Conservation (phyloP, 2,329 filamentous ascomycete genomes). For the Trichoderma lentiforme region DNA sequence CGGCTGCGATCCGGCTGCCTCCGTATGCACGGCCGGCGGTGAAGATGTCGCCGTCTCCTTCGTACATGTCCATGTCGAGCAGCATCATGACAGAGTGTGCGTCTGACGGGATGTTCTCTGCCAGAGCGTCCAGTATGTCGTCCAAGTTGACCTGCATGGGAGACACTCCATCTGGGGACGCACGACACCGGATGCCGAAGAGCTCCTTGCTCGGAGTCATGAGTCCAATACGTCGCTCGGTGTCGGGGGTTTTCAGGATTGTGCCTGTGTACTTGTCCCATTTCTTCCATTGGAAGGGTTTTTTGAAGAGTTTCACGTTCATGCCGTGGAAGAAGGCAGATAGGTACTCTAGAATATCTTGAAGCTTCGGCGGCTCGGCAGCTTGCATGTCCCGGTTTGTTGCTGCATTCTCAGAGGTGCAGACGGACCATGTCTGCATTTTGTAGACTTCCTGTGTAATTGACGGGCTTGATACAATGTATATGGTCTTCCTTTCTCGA, state of each 20-base stretch:
- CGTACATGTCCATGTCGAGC: constrained; percentile 61
- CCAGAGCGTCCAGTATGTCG: constrained; percentile 57
- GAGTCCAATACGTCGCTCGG: constrained; percentile 44
- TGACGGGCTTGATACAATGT: constrained; percentile 47
- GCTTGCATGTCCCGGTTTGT: constrained; percentile 25
- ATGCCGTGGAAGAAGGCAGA: constrained; percentile 53
- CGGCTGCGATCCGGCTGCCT: constrained; percentile 57
- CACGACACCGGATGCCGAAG: constrained; percentile 51
- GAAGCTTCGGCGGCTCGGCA: constrained; percentile 24
- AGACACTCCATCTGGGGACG: constrained; percentile 46
- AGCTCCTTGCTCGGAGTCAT: constrained; percentile 29
- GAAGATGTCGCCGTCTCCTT: constrained; percentile 64
- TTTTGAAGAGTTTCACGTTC: constrained; percentile 42
- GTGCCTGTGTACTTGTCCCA: constrained; percentile 40
- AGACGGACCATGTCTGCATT: constrained; percentile 42
- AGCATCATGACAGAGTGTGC: constrained; percentile 58
- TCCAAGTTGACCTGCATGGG: constrained; percentile 54
- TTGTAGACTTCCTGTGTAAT: constrained; percentile 35
- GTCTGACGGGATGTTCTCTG: constrained; percentile 51
- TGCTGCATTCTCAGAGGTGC: not conserved
- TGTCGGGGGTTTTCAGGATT: not conserved
- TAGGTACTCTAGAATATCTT: constrained; percentile 38
- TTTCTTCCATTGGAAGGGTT: constrained; percentile 41
- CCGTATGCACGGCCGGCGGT: constrained; percentile 66
- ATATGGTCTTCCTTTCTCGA: constrained; percentile 45